Percentiles rank a stretch among this genome's conserved stretches.
phyloP scores from a whole-genome alignment of 1,284 basidiomycete genomes.

The Microbotryum scabiosae region DNA sequence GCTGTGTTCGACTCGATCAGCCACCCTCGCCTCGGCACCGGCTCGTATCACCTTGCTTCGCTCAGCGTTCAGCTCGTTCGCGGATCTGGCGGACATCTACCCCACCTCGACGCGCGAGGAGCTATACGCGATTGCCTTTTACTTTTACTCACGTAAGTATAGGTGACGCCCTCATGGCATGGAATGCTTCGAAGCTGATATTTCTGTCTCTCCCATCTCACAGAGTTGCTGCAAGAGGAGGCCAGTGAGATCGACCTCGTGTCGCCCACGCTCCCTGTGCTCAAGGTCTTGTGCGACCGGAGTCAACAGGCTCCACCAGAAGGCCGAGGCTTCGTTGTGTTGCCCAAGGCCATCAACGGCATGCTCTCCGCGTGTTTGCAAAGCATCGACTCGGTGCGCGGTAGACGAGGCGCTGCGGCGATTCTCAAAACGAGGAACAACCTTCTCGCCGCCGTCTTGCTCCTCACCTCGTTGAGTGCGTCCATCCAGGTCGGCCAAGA shows the following conservation, averaged over 20 bases:
- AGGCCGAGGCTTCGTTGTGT: constrained; percentile 28
- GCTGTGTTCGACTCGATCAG: too few species aligned
- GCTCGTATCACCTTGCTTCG: too few species aligned
- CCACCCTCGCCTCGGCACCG: too few species aligned
- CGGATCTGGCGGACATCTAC: constrained; percentile 55
- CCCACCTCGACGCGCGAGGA: constrained; percentile 57
- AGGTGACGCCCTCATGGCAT: not conserved
- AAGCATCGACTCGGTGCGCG: constrained; percentile 87
- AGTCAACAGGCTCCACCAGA: too few species aligned
- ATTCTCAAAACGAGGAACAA: constrained; percentile 83
- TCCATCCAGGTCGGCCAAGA: constrained; percentile 60
- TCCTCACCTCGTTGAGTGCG: constrained; percentile 70
- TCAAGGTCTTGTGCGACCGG: constrained; percentile 64
- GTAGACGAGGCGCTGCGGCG: constrained; percentile 66
- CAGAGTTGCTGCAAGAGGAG: constrained; percentile 77
- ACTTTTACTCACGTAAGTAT: constrained; percentile 63
- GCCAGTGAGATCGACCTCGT: constrained; percentile 65
- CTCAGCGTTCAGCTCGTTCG: constrained; percentile 58
- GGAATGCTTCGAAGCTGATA: not conserved
- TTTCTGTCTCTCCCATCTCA: not conserved
- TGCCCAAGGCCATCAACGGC: constrained; percentile 61
- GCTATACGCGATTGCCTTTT: constrained; percentile 67
- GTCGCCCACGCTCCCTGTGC: constrained; percentile 64
- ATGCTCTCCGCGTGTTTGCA: constrained; percentile 73
- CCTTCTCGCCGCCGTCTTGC: constrained; percentile 72